Conservation (phyloP, 768 basidiomycete genomes). For the Lenzites betulinus region DNA sequence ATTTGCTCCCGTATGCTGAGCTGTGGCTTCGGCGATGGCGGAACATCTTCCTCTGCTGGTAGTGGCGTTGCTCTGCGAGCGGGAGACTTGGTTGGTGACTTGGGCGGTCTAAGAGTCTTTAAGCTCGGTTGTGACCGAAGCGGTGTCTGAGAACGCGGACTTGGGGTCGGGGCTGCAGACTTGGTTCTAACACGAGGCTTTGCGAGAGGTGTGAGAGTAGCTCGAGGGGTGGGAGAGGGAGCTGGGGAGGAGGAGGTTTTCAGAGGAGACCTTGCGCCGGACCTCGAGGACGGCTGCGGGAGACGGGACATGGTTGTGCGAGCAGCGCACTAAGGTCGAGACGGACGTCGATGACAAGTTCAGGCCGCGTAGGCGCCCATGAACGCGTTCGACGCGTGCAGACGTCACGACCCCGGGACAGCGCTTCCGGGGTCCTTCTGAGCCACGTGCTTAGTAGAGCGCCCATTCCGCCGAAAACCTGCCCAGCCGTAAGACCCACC, state of each 20-base stretch:
- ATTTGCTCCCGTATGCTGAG: constrained; percentile 76
- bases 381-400: constrained; percentile 11
- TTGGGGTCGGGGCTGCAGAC: constrained; percentile 8
- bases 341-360: background rate
- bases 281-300: constrained; percentile 38
- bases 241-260: constrained; percentile 28
- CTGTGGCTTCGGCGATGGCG: constrained; percentile 30
- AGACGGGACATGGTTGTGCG: constrained; percentile 48
- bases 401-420: constrained; percentile 11
- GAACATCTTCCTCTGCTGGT: constrained; percentile 9
- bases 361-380: constrained; percentile 9
- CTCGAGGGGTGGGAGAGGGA: constrained; percentile 12
- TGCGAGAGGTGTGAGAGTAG: constrained; percentile 8
- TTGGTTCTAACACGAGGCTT: constrained; percentile 10
- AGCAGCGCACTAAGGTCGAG: too few relatives aligned
- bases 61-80: constrained; percentile 15
- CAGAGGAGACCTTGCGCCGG: constrained; percentile 22
- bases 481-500: constrained; percentile 9
- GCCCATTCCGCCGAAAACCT: constrained; percentile 22
- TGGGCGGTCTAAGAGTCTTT: constrained; percentile 22
- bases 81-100: constrained; percentile 20
- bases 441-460: constrained; percentile 14
- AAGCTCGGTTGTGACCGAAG: constrained; percentile 24
- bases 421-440: constrained; percentile 1
- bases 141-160: constrained; percentile 11